These are phyloP conservation scores for Schwanniomyces sp. DNA, from an alignment of 805 yeast species.

Conservation along the genomic window DNA sequence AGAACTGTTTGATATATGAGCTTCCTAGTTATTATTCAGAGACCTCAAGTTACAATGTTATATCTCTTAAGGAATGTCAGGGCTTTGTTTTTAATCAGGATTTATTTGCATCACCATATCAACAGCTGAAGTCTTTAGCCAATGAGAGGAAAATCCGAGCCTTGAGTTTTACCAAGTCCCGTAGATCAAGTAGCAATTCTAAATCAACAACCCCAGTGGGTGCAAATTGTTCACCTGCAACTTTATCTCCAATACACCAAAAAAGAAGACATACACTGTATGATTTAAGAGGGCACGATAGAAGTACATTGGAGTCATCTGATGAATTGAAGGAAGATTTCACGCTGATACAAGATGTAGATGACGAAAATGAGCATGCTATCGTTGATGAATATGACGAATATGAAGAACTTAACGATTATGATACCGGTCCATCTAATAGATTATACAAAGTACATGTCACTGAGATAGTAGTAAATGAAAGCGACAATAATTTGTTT, in stretches of 20 bases:
- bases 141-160: constrained; percentile 31
- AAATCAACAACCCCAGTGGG: constrained; percentile 4
- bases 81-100: constrained; percentile 81
- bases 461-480: constrained; percentile 40
- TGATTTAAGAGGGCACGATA: constrained; percentile 22
- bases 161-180: constrained; percentile 17
- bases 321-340: constrained; percentile 2
- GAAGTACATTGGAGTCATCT: constrained; percentile 3
- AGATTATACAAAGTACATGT: constrained; percentile 37
- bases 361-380: constrained; percentile 3
- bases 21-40: constrained; percentile 31
- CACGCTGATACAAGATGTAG: constrained; percentile 4
- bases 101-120: constrained; percentile 68
- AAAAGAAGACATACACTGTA: constrained; percentile 32
- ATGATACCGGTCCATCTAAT: constrained; percentile 22
- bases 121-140: constrained; percentile 47
- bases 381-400: constrained; percentile 18
- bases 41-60: constrained; percentile 27
- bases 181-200: constrained; percentile 5
- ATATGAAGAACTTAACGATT: constrained; percentile 17
- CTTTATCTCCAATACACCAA: constrained; percentile 3
- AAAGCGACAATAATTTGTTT: constrained; percentile 28
- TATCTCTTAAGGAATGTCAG: constrained; percentile 61
- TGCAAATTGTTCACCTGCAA: neutral
- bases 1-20: constrained; percentile 55